These are phyloP conservation scores for Pythium folliculosum DNA, from an alignment of 352 stramenopile genomes.

Conservation along the genomic window DNA sequence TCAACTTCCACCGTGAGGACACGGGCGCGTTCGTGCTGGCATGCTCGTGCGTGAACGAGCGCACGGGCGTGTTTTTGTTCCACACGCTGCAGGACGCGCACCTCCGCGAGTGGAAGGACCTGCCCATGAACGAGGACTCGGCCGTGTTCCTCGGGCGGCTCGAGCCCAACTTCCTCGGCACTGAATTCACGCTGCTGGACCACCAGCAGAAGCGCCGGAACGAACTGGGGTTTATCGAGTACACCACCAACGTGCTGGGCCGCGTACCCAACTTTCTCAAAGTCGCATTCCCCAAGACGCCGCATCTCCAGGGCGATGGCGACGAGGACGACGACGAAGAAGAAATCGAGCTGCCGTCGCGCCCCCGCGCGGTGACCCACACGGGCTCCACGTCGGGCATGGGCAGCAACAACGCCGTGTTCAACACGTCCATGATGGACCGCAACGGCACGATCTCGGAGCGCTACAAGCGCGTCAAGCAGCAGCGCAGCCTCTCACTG, in stretches of 20 bases:
- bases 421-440: constrained; percentile 55
- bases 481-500: constrained; percentile 47
- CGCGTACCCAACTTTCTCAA: constrained; percentile 76
- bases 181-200: constrained; percentile 82
- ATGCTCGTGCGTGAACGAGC: constrained; percentile 70
- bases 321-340: constrained; percentile 17
- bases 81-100: constrained; percentile 83
- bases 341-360: constrained; percentile 13
- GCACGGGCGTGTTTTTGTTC: constrained; percentile 74
- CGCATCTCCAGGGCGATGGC: constrained; percentile 10
- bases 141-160: constrained; percentile 82
- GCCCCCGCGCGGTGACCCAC: constrained; percentile 13
- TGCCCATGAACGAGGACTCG: constrained; percentile 76
- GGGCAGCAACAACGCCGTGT: constrained; percentile 42
- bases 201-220: constrained; percentile 67
- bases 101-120: constrained; percentile 63
- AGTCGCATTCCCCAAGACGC: constrained; percentile 49
- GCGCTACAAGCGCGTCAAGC: constrained; percentile 59
- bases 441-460: constrained; percentile 58
- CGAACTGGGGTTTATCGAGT: constrained; percentile 78
- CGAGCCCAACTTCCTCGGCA: constrained; percentile 79
- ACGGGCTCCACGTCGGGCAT: constrained; percentile 32
- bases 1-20: constrained; percentile 83
- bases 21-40: constrained; percentile 79
- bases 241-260: constrained; percentile 79